Base-by-base conservation (phyloP, 805 yeast genomes). In the Schwanniomyces occidentalis region DNA sequence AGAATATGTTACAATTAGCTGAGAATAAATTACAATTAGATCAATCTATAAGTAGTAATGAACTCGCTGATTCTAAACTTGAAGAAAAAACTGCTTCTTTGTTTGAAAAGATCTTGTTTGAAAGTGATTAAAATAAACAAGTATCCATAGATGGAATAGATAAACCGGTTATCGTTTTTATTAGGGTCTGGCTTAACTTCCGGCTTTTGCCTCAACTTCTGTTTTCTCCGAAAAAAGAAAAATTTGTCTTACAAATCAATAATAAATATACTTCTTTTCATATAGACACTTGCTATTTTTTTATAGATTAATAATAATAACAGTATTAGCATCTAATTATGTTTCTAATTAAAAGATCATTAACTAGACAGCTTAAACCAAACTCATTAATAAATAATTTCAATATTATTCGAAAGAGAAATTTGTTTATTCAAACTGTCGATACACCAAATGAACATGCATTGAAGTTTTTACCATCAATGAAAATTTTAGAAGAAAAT, bases 21-120 rank as follows among this genome's bases (percentile, higher is more conserved):
- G 85, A 85, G 51, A 87, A 91, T 51, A 93, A 93, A 61, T 72
- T 93, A 38, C 96, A 89, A 39, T 71, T 93, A 40, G 99, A 93
- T 61, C 72, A 66, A 32, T 61, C 72, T n/a, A 70, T 79, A 63
- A 66, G 79, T 64, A 32, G 37, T 34, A 58, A 58, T 44, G 71
- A 65, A 19, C 60, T 54, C 13, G 53, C 52, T 28, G 69, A 67
- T 16, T 52, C 63, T 49, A 65, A 47, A 49, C 48, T 70, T 20
- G 85, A 80, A 44, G 80, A 71, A 39, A 71, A 73, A 38, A 66
- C 80, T 4, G 72, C 75, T 4, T 68, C 71, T 32, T 62, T 76
- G 33, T 71, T 80, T 32, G 83, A 75, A 40, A 62, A 61, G 37
- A 45, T 75, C 39, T 48, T 77, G 24, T 73, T 76, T 44, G 65